Evolutionary conservation across 805 yeast genomes (phyloP), one percentile per base, ranked within the genome.

Genomic region (Monosporozyma aerobia): DNA sequence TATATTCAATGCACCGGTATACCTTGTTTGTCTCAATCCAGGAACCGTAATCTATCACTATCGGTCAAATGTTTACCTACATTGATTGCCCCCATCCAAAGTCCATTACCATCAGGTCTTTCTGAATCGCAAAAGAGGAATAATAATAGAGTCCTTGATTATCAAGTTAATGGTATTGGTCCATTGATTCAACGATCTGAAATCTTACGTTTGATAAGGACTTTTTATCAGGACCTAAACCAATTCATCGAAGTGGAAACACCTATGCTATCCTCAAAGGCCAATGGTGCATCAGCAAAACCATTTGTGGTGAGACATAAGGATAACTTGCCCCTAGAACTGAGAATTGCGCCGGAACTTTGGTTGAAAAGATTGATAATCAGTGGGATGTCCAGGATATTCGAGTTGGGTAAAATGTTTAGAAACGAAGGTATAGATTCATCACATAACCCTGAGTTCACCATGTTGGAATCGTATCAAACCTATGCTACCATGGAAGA

Each of bases 361-460:
- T 94, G 97, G 97, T 76, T 94, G 52, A 94, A 94, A 63, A 78
- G 86, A 57, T 69, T 94, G 49, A 78, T 90, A 2, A 81, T 92
- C 35, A 77, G 87, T 7, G 99, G 99, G 1, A 81, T 90, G 61
- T 95, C 90, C 59, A 81, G 79, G 58, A 83, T 94, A 2, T 94
- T 80, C 67, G 98, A 94, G 63, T 79, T 94, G 51, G 97, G 97
- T 0, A 77, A 79, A 51, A 82, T 77, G 47, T 94, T 90, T 68
- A 75, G 99, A 60, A 94, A 94, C 62, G 99, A 94, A 69, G 96
- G 97, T 6, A 76, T 92, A 30, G 99, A 92, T 65, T 75, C 85
- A 1, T 87, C 96, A 0, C 99, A 92, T 66, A 94, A 92, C 68
- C 96, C 97, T 0, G 99, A 92, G 63, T 92, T 90, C 65, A 84